phyloP scores from a whole-genome alignment of 305 asterid genomes.

The Solanum hybrid region DNA sequence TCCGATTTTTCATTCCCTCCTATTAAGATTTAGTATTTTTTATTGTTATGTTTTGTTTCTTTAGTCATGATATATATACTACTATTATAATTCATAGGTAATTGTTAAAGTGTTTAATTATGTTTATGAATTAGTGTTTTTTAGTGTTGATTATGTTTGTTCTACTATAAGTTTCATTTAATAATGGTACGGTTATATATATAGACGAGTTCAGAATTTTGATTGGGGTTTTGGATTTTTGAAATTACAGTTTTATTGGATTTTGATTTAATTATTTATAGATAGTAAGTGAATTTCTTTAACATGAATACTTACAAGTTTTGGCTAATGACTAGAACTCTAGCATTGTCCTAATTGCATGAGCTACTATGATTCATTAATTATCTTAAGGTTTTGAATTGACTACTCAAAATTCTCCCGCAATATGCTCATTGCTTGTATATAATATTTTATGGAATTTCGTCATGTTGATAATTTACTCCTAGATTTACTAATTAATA shows the following conservation, averaged over 20 bases:
- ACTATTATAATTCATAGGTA: not conserved
- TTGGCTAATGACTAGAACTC: not conserved
- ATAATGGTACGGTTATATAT: not conserved
- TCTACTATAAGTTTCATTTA: not conserved
- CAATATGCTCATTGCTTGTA: not conserved
- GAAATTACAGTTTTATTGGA: not conserved
- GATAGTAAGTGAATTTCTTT: not conserved
- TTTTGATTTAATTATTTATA: not conserved
- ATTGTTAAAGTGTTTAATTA: not conserved
- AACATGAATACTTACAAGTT: not conserved
- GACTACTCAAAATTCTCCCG: not conserved
- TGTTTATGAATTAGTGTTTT: not conserved
- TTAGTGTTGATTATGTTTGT: not conserved
- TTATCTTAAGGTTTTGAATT: not conserved
- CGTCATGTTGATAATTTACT: not conserved
- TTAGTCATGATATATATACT: not conserved
- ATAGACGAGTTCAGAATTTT: not conserved
- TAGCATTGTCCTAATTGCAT: not conserved
- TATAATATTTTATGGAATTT: not conserved
- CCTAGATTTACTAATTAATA: not conserved
- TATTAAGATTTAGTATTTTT: not conserved
- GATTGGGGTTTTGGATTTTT: not conserved
- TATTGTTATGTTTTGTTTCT: not conserved
- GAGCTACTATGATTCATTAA: not conserved
- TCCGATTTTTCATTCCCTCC: slow-evolving; percentile 3